Evolutionary conservation across 768 basidiomycete species (phyloP), one percentile per base, ranked within the genome.

Genomic region (Amanita inopinata): DNA sequence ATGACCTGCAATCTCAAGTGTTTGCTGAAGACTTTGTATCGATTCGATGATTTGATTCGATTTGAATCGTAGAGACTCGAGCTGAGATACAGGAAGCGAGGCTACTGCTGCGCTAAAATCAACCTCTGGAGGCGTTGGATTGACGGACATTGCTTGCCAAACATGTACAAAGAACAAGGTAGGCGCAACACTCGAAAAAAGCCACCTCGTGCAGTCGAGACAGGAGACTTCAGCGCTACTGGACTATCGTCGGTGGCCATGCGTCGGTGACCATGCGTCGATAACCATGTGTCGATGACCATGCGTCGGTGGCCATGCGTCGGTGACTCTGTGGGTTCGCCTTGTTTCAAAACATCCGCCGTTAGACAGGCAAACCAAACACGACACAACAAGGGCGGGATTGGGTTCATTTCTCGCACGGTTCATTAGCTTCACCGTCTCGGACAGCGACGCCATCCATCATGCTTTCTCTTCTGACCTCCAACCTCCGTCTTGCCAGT

Each of bases 11-110:
- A 64, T 66, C 40, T 84, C 79, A 50, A 88, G 65, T 5, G 74
- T 80, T 40, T 73, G 66, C 43, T 79, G 78, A 6, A 88, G 65
- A 0, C 66, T 64, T 44, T 77, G 65, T 17, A 88, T 80, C 5
- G 83, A 83, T 38, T 89, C 86, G 33, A 86, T 76, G 25, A 88
- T 84, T 56, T 87, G 84, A 46, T 73, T 76, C 3, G 81, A 72
- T 50, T 86, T 85, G 66, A 84, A 84, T 28, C 71, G 70, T 38
- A 88, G 65, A 3, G 83, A 86, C 52, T 89, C 85, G 10, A 89
- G 73, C 48, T 85, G 81, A 2, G 76, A 67, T 17, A 82, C 60
- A 2, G 83, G 82, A 0, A 84, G 59, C 6, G 53, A 30, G 8
- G 43, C 35, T 19, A 37, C 20, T 15, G 37, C 40, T n/a, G 62